Evolutionary conservation across 441 rosid species (phyloP).

Genomic region (Gossypium laxum): DNA sequence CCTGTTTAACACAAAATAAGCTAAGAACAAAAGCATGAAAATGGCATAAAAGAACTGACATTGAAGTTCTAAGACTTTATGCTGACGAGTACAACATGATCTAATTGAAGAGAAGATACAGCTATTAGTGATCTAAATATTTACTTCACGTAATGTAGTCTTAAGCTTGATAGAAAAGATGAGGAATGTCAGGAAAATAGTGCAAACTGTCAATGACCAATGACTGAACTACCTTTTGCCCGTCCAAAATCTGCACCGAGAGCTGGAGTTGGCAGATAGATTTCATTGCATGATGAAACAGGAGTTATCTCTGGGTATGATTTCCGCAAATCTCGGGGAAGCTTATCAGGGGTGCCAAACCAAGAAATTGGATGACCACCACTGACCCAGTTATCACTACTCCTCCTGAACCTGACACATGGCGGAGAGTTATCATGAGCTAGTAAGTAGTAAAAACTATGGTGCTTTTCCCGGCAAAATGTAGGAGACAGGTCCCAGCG

Average conservation of each 20-base stretch:
- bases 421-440: constrained; percentile 42
- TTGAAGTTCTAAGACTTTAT: background rate
- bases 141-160: background rate
- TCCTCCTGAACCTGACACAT: constrained; percentile 29
- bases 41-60: background rate
- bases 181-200: background rate
- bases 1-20: constrained; percentile 16
- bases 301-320: constrained; percentile 43
- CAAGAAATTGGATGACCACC: constrained; percentile 31
- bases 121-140: background rate
- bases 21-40: background rate
- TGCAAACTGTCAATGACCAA: background rate
- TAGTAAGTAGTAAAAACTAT: constrained; percentile 46
- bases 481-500: constrained; percentile 39
- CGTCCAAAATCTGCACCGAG: constrained; percentile 27
- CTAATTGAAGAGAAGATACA: background rate
- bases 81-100: background rate
- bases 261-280: constrained; percentile 28
- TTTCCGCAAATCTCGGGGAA: constrained; percentile 27
- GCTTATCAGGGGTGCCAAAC: constrained; percentile 27
- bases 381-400: constrained; percentile 41
- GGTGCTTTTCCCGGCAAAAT: constrained; percentile 54
- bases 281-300: constrained; percentile 29
- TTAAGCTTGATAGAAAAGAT: background rate
- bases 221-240: constrained; percentile 32